Evolutionary conservation across 2,329 filamentous ascomycete species (phyloP).

Genomic region (Colletotrichum sp.): DNA sequence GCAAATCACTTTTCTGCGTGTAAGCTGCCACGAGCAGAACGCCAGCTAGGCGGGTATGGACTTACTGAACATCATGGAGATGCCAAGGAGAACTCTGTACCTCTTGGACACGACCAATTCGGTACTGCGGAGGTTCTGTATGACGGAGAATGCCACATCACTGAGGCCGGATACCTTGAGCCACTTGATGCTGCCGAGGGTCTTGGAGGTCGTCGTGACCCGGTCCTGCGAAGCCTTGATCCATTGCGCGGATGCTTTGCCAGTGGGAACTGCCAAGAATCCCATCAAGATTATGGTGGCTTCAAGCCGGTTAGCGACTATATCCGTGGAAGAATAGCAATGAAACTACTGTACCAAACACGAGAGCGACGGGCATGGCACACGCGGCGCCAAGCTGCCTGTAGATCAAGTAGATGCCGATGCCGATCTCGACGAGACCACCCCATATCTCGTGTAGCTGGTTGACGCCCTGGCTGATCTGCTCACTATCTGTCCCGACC

Average conservation of each 20-base stretch:
- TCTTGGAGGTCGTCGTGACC: constrained; percentile 50
- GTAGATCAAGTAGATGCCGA: constrained; percentile 31
- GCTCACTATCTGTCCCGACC: constrained; percentile 30
- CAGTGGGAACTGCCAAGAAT: constrained; percentile 25
- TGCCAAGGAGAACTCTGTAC: constrained; percentile 24
- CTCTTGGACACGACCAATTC: constrained; percentile 26
- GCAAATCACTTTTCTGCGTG: constrained; percentile 12
- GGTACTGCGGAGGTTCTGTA: constrained; percentile 21
- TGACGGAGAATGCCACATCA: constrained; percentile 34
- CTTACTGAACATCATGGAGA: constrained; percentile 21
- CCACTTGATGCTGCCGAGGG: constrained; percentile 54
- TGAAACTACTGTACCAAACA: constrained; percentile 37
- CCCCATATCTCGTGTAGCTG: constrained; percentile 27
- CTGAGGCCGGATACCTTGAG: constrained; percentile 55
- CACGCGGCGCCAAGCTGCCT: constrained; percentile 44
- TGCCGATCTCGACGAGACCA: constrained; percentile 26
- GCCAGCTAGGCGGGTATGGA: neutral
- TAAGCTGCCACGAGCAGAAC: neutral
- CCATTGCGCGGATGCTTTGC: constrained; percentile 48
- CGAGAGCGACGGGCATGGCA: constrained; percentile 46
- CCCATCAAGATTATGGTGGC: constrained; percentile 37
- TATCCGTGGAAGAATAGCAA: constrained; percentile 12
- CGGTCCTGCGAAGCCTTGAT: constrained; percentile 53
- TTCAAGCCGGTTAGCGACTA: neutral
- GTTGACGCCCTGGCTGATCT: constrained; percentile 25